Conservation (phyloP, 2,329 filamentous ascomycete species). For the Aureobasidium lini region DNA sequence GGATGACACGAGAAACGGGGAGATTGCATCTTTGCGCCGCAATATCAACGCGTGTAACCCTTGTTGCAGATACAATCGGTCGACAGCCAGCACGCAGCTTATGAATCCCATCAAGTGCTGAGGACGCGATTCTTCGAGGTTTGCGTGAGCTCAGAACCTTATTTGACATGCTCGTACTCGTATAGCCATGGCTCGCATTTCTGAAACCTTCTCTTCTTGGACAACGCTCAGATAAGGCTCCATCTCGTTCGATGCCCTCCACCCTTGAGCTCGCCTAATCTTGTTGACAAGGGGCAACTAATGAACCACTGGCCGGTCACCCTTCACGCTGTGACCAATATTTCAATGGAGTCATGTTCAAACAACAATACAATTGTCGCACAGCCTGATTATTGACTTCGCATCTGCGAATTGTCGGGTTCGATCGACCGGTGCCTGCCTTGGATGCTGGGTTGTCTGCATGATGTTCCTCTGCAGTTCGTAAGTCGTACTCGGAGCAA, state of each 20-base stretch:
- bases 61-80: neutral
- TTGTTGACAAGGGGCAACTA: neutral
- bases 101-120: too few relatives aligned
- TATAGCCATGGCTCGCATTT: neutral
- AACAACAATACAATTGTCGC: neutral
- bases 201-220: neutral
- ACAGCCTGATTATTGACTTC: too few relatives aligned
- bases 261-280: neutral
- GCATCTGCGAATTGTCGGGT: too few relatives aligned
- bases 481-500: neutral
- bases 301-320: neutral
- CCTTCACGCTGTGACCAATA: neutral
- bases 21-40: neutral
- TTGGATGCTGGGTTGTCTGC: neutral
- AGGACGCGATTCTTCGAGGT: neutral
- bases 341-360: neutral
- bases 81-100: neutral
- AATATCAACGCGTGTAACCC: neutral
- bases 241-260: neutral
- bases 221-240: neutral
- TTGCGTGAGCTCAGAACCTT: neutral
- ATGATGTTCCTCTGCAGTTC: neutral
- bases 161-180: slow-evolving; percentile 1
- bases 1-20: neutral
- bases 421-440: neutral